Percentiles rank a stretch among this genome's conserved stretches.
Evolutionary conservation across 495 filamentous ascomycete species (phyloP).

Genomic region (Saxispiralis lemnorum): DNA sequence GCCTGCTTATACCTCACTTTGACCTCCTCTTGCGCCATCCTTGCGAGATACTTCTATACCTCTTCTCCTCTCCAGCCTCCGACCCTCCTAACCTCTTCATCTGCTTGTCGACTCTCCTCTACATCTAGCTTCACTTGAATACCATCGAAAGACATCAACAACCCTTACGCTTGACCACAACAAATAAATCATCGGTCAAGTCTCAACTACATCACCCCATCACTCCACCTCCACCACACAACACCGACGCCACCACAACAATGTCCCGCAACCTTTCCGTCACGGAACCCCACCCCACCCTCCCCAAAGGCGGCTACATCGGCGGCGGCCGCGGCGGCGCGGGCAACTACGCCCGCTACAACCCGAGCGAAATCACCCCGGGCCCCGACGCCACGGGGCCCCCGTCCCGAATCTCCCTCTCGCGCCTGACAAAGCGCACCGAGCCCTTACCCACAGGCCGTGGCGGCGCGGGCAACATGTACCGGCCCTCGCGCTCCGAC

Average conservation of each 20-base stretch:
- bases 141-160: too few species aligned
- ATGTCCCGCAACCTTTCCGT: slow-evolving; percentile 37
- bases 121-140: too few species aligned
- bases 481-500: slow-evolving; percentile 27
- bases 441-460: slow-evolving; percentile 37
- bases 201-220: background rate
- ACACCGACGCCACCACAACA: slow-evolving; percentile 10
- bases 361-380: slow-evolving; percentile 42
- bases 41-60: background rate
- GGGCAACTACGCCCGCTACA: slow-evolving; percentile 61
- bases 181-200: too few species aligned
- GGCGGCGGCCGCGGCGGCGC: slow-evolving; percentile 75
- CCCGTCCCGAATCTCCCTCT: slow-evolving; percentile 29
- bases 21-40: background rate
- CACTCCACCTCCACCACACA: slow-evolving; percentile 3
- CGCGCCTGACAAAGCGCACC: slow-evolving; percentile 1
- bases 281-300: slow-evolving; percentile 65
- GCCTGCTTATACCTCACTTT: background rate
- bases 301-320: slow-evolving; percentile 36
- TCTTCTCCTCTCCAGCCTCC: background rate
- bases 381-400: slow-evolving; percentile 36
- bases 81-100: too few species aligned
- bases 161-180: too few species aligned
- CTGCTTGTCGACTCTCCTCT: too few species aligned
- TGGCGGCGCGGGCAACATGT: slow-evolving; percentile 80